A percentile compares a stretch with the other conserved stretches of the same genome.
phyloP scores from a whole-genome alignment of 345 rosid species.

The Arabidopsis arenosa region DNA sequence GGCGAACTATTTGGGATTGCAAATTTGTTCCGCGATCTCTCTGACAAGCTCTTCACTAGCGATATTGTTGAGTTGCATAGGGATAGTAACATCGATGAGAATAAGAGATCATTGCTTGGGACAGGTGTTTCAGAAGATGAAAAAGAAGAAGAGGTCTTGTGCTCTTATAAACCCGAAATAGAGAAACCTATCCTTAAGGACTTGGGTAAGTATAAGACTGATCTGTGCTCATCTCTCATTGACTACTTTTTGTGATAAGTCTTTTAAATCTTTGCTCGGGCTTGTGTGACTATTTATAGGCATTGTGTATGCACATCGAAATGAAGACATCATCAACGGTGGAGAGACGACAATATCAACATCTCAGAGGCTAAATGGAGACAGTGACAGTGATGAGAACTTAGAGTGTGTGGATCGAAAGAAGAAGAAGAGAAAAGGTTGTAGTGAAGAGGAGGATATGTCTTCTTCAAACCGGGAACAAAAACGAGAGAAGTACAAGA shows the following conservation, averaged over 20 bases:
- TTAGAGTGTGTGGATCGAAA: constrained; percentile 15
- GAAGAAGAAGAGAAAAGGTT: constrained; percentile 35
- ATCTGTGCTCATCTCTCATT: constrained; percentile 12
- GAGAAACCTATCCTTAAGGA: constrained; percentile 57
- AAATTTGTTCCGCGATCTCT: constrained; percentile 89
- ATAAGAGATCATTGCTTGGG: constrained; percentile 29
- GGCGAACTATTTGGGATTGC: constrained; percentile 96
- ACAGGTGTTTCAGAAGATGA: constrained; percentile 35
- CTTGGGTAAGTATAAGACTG: constrained; percentile 56
- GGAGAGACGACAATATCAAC: constrained; percentile 30
- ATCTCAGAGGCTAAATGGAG: constrained; percentile 28
- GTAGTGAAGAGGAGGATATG: constrained; percentile 36
- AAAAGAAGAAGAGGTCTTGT: constrained; percentile 17
- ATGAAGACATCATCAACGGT: constrained; percentile 62
- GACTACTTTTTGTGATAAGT: background rate
- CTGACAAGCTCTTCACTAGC: constrained; percentile 87
- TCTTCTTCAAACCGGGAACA: constrained; percentile 42
- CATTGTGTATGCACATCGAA: constrained; percentile 79
- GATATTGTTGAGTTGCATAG: constrained; percentile 67
- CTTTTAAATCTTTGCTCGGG: background rate
- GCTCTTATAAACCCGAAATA: constrained; percentile 27
- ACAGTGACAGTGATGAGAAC: constrained; percentile 25
- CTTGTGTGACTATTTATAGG: constrained; percentile 49
- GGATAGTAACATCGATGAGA: constrained; percentile 45
- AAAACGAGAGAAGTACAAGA: constrained; percentile 58